Base-by-base conservation (phyloP, 208 protist species). In the Trypanosoma avium region DNA sequence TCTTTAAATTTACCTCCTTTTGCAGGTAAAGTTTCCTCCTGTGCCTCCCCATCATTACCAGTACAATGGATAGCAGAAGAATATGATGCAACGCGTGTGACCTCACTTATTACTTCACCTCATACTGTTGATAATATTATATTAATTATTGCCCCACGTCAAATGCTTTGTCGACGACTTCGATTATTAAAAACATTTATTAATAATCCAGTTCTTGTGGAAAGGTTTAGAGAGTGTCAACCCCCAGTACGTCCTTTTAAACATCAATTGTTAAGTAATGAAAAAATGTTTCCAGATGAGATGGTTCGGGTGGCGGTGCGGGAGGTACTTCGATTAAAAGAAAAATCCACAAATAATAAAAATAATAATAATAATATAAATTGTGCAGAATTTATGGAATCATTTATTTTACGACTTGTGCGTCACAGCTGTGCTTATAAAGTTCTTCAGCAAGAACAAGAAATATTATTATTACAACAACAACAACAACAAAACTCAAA, bases 11-110 rank as follows among this genome's bases (percentile, higher is more conserved):
- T 33, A 32, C n/a, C 29, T 5, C 56, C 61, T 45, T 80, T 92
- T 61, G 85, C 82, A 6, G 86, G 72, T 12, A 59, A 66, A 15
- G 81, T 82, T 10, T 6, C 38, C 9, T 82, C 76, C 6, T 82
- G 68, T 42, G 73, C 60, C 4, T 74, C 77, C 63, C 65, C 72
- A 5, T 81, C 60, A 7, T 60, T 87, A 42, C 83, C 82, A 8
- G 73, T 93, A 10, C 86, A 93, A 58, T 93, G 86, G 86, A 62
- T 93, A 21, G 52, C 46, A 2, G 73, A 86, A 54, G 84, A 93
- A 54, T 89, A 86, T 62, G 74, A 81, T 50, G 40, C 49, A 19
- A 32, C 32, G 0, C 54, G 52, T 19, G 17, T 82, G 17, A 27
- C 48, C 17, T 27, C 45, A 3, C 48, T 88, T 40, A 29, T 76